These are phyloP conservation scores for Fraxinus anomala DNA, from an alignment of 257 asterid genomes.

Conservation along the genomic window DNA sequence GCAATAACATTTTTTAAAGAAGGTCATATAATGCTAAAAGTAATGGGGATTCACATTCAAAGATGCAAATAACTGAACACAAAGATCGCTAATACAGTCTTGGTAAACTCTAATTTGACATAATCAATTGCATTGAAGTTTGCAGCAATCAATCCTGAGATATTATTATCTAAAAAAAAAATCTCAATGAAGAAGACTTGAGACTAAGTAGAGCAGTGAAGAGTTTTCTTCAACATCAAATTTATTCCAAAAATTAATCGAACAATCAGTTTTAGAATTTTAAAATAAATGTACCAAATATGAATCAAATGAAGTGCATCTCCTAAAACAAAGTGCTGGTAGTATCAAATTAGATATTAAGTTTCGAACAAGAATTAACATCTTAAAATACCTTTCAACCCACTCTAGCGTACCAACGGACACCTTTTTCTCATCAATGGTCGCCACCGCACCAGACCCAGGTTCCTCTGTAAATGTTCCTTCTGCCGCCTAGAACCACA, in stretches of 20 bases:
- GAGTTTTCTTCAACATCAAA: background rate
- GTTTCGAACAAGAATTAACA: conserved; percentile 18
- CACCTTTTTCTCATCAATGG: conserved; percentile 64
- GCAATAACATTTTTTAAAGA: background rate
- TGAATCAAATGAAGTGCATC: background rate
- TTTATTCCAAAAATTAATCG: background rate
- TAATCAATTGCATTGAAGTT: background rate
- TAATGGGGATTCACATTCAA: background rate
- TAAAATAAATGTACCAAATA: background rate
- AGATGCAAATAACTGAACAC: background rate
- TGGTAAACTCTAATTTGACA: background rate
- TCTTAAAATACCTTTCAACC: conserved; percentile 70
- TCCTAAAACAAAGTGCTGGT: background rate
- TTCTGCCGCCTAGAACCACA: conserved; percentile 62
- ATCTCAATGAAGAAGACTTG: background rate
- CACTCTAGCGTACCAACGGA: conserved; percentile 93
- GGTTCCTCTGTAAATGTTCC: conserved; percentile 96
- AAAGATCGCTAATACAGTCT: background rate
- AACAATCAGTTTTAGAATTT: background rate
- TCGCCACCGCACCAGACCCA: conserved; percentile 96
- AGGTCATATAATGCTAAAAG: background rate
- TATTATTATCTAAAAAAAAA: background rate
- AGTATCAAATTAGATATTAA: conserved; percentile 9
- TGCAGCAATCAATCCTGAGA: background rate
- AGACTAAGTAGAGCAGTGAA: background rate